These are phyloP conservation scores for Coemansia sp. DNA, from an alignment of 192 early-diverging fungal genomes.

Conservation along the genomic window DNA sequence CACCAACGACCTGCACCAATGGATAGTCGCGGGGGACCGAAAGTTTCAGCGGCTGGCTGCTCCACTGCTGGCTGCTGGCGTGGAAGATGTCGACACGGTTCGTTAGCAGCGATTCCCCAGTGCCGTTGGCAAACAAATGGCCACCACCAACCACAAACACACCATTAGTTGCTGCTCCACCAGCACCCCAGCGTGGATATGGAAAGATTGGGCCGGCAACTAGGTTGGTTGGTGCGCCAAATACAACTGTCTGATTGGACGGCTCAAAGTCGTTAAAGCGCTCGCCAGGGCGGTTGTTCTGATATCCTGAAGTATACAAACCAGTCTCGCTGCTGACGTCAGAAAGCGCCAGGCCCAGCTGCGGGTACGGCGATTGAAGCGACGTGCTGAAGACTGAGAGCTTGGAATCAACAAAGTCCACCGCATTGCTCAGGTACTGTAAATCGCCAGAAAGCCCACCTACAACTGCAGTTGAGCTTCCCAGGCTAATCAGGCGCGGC, in stretches of 20 bases:
- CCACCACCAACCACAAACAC: constrained; percentile 51
- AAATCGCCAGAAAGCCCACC: constrained; percentile 51
- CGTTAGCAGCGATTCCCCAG: constrained; percentile 18
- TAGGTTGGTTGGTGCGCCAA: constrained; percentile 11
- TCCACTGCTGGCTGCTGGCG: constrained; percentile 30
- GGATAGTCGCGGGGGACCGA: constrained; percentile 47
- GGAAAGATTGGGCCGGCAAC: constrained; percentile 25
- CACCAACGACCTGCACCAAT: constrained; percentile 36
- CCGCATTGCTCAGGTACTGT: constrained; percentile 47
- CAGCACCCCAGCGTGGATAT: constrained; percentile 44
- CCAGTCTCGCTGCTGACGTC: constrained; percentile 26
- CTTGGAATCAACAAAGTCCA: constrained; percentile 34
- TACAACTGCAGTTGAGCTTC: constrained; percentile 22
- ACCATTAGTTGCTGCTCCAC: constrained; percentile 46
- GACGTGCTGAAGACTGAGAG: constrained; percentile 17
- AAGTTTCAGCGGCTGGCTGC: constrained; percentile 26
- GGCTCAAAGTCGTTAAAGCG: constrained; percentile 53
- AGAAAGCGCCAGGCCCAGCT: constrained; percentile 34
- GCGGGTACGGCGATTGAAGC: constrained; percentile 23
- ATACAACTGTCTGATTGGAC: constrained; percentile 39
- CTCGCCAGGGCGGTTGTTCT: constrained; percentile 49
- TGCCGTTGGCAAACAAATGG: constrained; percentile 29
- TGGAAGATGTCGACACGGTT: constrained; percentile 45
- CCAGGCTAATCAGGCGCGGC: constrained; percentile 40
- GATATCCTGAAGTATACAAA: constrained; percentile 37